Evolutionary conservation across 208 protist species (phyloP), one percentile per base, ranked within the genome.

Genomic region (Acanthamoeba culbertsoni): DNA sequence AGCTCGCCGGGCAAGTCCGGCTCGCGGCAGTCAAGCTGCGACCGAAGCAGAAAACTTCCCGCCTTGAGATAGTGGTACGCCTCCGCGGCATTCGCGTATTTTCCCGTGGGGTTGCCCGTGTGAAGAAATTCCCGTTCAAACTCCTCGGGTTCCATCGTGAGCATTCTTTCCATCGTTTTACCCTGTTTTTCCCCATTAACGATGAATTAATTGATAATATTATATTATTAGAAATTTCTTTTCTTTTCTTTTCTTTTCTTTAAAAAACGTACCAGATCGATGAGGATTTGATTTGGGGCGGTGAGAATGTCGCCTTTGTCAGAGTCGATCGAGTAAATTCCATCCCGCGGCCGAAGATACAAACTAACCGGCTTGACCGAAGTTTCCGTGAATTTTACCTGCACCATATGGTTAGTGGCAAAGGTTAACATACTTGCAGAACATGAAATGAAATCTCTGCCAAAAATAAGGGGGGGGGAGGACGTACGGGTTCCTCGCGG

Each of bases 21-120:
- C 18, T 94, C 90, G 14, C 94, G 48, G 51, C 96, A 97, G 95
- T 97, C 96, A 0, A 97, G 71, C 84, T 97, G 96, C 53, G 95
- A 95, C 43, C 96, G 62, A n/a, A 95, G 82, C 2, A 96, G 35
- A 5, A 97, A 48, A 31, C 59, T 40, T 23, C 33, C 53, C 14
- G 93, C 68, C 28, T 93, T 93, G 63, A 90, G 68, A 16, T 86
- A 93, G 62, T 95, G 51, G 77, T 75, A 93, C 5, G 91, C 68
- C 37, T 93, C 91, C 0, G 43, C 23, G 0, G n/a, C 88, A 33
- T 14, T n/a, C n/a, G n/a, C 33, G 59, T 37, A 48, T 10, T 93
- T 93, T 10, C 31, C 45, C 16, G 45, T 53, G 23, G 59, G 62
- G 10, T 48, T 93, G 42, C 62, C 35, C 18, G 45, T 20, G 23